Evolutionary conservation across 2,329 filamentous ascomycete genomes (phyloP).

Genomic region (Alternaria consortialis): DNA sequence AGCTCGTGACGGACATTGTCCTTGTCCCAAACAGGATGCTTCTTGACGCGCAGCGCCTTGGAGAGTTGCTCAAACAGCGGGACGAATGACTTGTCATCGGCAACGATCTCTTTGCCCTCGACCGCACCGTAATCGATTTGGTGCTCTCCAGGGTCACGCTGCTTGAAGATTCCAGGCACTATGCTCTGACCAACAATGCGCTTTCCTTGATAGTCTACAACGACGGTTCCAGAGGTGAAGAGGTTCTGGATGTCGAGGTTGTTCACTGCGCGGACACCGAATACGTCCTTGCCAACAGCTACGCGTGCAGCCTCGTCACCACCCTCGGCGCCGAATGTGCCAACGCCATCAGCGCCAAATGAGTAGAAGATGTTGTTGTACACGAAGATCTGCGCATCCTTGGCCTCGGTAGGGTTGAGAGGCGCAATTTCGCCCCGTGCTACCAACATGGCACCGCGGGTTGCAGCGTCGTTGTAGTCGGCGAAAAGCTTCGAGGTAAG

Average conservation of each 20-base stretch:
- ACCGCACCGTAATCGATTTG: conserved; percentile 99
- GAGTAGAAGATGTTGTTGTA: conserved; percentile 99
- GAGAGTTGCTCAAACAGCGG: conserved; percentile 89
- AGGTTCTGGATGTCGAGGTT: conserved; percentile 94
- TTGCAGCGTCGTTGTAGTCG: conserved; percentile 95
- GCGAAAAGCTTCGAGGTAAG: conserved; percentile 95
- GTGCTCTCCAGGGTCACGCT: conserved; percentile 95
- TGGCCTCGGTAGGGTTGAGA: conserved; percentile 90
- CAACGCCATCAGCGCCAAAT: conserved; percentile 95
- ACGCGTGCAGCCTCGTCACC: conserved; percentile 96
- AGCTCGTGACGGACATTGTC: conserved; percentile 88
- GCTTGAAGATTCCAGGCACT: conserved; percentile 98
- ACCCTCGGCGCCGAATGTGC: conserved; percentile 95
- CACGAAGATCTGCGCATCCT: conserved; percentile 96
- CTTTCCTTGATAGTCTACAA: conserved; percentile 96
- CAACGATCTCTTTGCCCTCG: conserved; percentile 94
- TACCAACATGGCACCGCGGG: conserved; percentile 89
- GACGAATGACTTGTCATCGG: conserved; percentile 86
- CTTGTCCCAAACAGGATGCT: conserved; percentile 98
- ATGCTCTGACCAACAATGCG: conserved; percentile 98
- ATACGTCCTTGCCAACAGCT: conserved; percentile 95
- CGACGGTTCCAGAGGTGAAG: conserved; percentile 94
- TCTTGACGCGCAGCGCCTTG: conserved; percentile 88
- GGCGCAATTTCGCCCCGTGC: conserved; percentile 91
- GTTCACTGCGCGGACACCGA: conserved; percentile 93